Percentiles rank a stretch among this genome's conserved stretches.
These are phyloP conservation scores for Rhizopogon vulgaris DNA, from an alignment of 768 basidiomycete genomes.

Conservation along the genomic window DNA sequence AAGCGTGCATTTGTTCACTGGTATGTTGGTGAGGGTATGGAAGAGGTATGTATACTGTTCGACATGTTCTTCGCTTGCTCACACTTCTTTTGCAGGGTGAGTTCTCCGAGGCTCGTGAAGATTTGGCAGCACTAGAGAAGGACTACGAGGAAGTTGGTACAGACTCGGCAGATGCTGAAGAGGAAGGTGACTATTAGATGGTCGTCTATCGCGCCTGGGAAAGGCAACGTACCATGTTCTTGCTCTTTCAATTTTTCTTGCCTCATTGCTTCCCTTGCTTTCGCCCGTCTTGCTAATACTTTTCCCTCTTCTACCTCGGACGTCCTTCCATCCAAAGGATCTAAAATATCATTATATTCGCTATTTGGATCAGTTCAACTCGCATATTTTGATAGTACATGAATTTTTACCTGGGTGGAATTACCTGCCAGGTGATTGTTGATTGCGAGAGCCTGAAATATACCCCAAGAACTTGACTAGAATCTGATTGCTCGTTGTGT, in stretches of 20 bases:
- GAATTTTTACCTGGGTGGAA: slow-evolving; percentile 4
- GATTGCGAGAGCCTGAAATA: no score
- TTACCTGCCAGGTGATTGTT: no score
- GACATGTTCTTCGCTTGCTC: neutral
- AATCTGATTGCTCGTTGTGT: no score
- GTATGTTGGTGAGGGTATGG: slow-evolving; percentile 99
- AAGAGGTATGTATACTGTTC: slow-evolving; percentile 50
- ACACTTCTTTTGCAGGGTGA: slow-evolving; percentile 56
- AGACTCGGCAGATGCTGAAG: slow-evolving; percentile 70
- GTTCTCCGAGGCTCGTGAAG: slow-evolving; percentile 97
- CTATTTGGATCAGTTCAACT: slow-evolving; percentile 1
- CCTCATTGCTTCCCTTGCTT: neutral
- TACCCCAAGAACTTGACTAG: no score
- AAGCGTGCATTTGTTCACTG: slow-evolving; percentile 90
- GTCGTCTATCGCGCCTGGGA: neutral
- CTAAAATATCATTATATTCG: slow-evolving; percentile 4
- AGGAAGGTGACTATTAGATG: slow-evolving; percentile 50
- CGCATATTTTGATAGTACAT: slow-evolving; percentile 1
- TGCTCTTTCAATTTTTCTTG: neutral
- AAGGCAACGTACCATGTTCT: neutral
- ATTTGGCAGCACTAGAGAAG: slow-evolving; percentile 95
- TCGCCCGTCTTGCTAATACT: slow-evolving; percentile 1
- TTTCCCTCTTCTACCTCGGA: neutral
- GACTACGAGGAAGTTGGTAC: slow-evolving; percentile 89
- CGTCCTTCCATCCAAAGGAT: slow-evolving; percentile 3